Conservation (phyloP, 305 asterid species). For the Solanum hybrid region DNA sequence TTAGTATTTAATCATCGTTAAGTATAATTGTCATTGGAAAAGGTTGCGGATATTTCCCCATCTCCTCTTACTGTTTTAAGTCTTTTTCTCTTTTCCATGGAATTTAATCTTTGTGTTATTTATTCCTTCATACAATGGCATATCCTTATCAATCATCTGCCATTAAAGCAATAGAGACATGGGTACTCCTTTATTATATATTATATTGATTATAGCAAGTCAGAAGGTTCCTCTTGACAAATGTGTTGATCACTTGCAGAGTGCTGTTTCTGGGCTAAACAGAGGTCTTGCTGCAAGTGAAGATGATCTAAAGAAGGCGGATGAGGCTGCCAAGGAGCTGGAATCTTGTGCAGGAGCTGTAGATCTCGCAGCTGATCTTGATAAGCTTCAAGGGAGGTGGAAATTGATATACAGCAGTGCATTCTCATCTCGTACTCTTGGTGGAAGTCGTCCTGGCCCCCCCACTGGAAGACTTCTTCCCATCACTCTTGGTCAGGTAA, state of each 20-base stretch:
- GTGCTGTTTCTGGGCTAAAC: conserved; percentile 83
- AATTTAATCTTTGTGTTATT: neutral
- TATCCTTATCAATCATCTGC: neutral
- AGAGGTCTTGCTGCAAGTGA: conserved; percentile 92
- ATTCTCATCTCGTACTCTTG: conserved; percentile 78
- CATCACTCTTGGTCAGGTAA: conserved; percentile 83
- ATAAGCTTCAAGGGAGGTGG: conserved; percentile 91
- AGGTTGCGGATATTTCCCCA: neutral
- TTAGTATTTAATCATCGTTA: neutral
- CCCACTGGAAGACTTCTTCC: conserved; percentile 93
- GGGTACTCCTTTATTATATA: neutral
- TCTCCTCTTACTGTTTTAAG: neutral
- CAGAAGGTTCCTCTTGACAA: neutral
- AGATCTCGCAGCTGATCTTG: conserved; percentile 48
- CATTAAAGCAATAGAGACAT: neutral
- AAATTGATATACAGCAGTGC: conserved; percentile 88
- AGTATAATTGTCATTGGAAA: neutral
- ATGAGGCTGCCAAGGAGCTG: conserved; percentile 69
- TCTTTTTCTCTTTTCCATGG: neutral
- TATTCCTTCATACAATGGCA: neutral
- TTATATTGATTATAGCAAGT: neutral
- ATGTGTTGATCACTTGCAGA: conserved; percentile 29
- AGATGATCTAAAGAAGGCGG: conserved; percentile 73
- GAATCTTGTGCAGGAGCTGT: conserved; percentile 62
- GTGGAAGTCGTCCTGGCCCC: conserved; percentile 98